These are phyloP conservation scores for Talaromyces trachyspermus DNA, from an alignment of 495 filamentous ascomycete species.

Conservation along the genomic window DNA sequence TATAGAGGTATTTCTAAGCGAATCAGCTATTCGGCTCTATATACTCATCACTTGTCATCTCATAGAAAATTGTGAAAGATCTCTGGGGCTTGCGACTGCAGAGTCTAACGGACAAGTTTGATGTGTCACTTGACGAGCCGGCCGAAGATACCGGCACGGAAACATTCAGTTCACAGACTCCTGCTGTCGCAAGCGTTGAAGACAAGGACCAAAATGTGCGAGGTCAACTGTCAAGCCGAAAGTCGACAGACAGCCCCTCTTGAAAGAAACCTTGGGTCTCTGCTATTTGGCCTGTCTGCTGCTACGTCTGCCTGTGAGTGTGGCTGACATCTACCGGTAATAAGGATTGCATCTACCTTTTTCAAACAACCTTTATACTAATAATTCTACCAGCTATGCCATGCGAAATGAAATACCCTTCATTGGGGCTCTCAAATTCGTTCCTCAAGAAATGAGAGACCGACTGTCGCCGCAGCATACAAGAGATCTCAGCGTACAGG, in stretches of 20 bases:
- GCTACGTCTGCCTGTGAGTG: conserved; percentile 54
- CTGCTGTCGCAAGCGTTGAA: conserved; percentile 12
- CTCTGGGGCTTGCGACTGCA: conserved; percentile 63
- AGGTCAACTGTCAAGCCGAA: too few relatives aligned
- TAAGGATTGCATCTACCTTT: neutral
- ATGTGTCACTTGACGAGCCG: conserved; percentile 24
- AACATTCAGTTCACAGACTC: conserved; percentile 48
- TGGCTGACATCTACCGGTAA: conserved; percentile 56
- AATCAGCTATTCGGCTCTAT: too few relatives aligned
- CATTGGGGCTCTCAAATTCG: conserved; percentile 28
- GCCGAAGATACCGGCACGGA: conserved; percentile 17
- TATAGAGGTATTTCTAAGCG: conserved; percentile 51
- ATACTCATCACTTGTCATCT: neutral
- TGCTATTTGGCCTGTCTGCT: conserved; percentile 62
- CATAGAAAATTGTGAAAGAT: conserved; percentile 51
- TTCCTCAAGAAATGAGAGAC: conserved; percentile 62
- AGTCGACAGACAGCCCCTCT: conserved; percentile 33
- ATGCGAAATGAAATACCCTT: conserved; percentile 41
- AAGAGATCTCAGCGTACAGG: conserved; percentile 47
- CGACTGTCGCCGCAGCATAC: conserved; percentile 55
- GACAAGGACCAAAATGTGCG: too few relatives aligned
- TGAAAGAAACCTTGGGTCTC: conserved; percentile 56
- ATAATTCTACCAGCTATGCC: conserved; percentile 27
- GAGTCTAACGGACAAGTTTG: conserved; percentile 34
- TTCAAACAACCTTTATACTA: neutral